Evolutionary conservation across 805 yeast genomes (phyloP), one percentile per base, ranked within the genome.

Genomic region (Ogataea minuta): DNA sequence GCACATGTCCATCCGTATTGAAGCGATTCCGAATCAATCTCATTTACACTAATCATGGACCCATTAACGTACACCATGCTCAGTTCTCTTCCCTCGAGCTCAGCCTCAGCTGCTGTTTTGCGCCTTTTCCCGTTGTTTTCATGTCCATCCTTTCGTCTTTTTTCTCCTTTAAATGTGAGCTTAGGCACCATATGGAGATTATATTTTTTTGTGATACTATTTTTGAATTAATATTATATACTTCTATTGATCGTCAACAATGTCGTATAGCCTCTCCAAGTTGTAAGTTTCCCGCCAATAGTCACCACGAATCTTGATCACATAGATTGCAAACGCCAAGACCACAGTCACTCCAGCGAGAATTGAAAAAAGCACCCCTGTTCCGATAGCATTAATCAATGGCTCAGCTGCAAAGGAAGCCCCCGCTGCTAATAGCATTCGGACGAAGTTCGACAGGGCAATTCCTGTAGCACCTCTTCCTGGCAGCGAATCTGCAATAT

Each of bases 391-490:
- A 3, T 56, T 52, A 12, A 81, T 64, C 53, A 84, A 66, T 0
- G 95, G 95, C 28, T 81, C 88, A 1, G 84, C 76, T 7, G 81
- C 69, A 57, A 87, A 88, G 2, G 89, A 78, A 9, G 87, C 90
- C 2, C 71, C 68, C 0, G 95, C 86, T 1, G 95, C 95, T 43
- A 84, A 64, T 2, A 77, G 64, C 70, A 79, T 84, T 50, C 96
- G 70, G 13, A 82, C 68, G 40, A 87, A 71, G 55, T 87, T 88
- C 53, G 84, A 87, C 35, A 88, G 59, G 0, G 95, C 95, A 34
- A 87, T 85, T 1, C 95, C 95, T 0, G 95, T 84, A 10, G 95
- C 90, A 28, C 95, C 95, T 52, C 81, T 72, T 0, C 95, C 95
- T 0, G 96, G 95, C 31, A 88, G 68, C 1, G 88, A 77, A 54